Percentiles rank a stretch among this genome's conserved stretches.
These are phyloP conservation scores for Lantana camara DNA, from an alignment of 257 asterid genomes.

Conservation along the genomic window DNA sequence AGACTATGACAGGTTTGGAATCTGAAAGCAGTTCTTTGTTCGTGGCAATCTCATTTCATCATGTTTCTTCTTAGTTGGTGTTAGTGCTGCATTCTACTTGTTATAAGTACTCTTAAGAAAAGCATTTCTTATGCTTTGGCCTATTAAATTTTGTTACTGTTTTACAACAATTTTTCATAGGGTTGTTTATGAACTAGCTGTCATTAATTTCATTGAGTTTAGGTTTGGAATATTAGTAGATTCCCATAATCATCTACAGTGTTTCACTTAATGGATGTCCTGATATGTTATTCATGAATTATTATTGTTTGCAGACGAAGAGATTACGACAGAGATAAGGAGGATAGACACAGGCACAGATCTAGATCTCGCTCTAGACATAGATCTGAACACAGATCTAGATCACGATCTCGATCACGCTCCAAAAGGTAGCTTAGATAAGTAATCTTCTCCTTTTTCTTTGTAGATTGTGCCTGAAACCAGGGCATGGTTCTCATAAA, in stretches of 20 bases:
- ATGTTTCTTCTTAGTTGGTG: background rate
- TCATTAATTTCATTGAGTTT: background rate
- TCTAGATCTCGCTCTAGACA: constrained; percentile 74
- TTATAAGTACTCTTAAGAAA: background rate
- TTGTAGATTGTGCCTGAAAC: constrained; percentile 1
- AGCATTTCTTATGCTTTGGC: background rate
- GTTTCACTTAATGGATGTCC: constrained; percentile 1
- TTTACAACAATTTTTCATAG: constrained; percentile 2
- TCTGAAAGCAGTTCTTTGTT: background rate
- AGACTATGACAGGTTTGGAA: constrained; percentile 69
- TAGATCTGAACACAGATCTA: constrained; percentile 69
- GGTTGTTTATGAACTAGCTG: background rate
- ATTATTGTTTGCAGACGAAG: constrained; percentile 52
- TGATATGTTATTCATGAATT: constrained; percentile 17
- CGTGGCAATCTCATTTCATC: background rate
- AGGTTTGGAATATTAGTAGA: background rate
- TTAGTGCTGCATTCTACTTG: background rate
- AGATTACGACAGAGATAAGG: constrained; percentile 72
- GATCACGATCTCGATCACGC: constrained; percentile 86
- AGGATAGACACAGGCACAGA: constrained; percentile 63
- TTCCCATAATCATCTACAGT: background rate
- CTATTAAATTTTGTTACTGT: background rate
- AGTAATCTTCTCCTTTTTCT: constrained; percentile 3
- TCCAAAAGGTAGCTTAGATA: constrained; percentile 68
- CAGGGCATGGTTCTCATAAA: background rate